phyloP scores from a whole-genome alignment of 345 rosid species.

The Trapa bicornis region DNA sequence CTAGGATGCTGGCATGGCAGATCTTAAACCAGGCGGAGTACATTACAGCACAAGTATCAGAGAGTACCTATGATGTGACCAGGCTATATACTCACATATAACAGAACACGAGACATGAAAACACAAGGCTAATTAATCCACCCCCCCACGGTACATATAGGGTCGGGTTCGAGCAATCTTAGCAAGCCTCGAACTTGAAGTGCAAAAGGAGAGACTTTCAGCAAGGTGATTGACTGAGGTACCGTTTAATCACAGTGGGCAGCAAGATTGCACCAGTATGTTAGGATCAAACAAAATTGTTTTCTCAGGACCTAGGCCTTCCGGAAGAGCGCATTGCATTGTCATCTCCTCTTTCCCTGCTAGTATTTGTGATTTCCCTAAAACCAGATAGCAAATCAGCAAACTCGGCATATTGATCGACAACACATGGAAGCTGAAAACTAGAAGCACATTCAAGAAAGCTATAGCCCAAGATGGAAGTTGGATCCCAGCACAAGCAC shows the following conservation, averaged over 20 bases:
- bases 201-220: constrained; percentile 11
- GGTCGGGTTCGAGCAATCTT: constrained; percentile 16
- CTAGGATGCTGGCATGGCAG: neutral
- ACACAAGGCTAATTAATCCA: constrained; percentile 25
- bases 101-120: constrained; percentile 10
- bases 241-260: neutral
- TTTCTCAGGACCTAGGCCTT: neutral
- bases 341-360: neutral
- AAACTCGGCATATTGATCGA: neutral
- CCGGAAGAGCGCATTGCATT: constrained; percentile 1
- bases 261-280: neutral
- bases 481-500: neutral
- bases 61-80: constrained; percentile 15
- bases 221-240: neutral
- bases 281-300: constrained; percentile 9
- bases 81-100: constrained; percentile 51
- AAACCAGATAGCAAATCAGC: neutral
- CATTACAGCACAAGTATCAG: neutral
- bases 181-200: constrained; percentile 15
- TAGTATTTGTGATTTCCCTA: neutral
- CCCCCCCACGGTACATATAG: constrained; percentile 14
- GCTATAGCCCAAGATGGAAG: neutral
- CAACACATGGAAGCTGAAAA: neutral
- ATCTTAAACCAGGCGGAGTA: neutral
- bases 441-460: neutral